A percentile compares a stretch with the other conserved stretches of the same genome.
Conservation (phyloP, 2,329 filamentous ascomycete species). For the Cyphellophora attinorum region DNA sequence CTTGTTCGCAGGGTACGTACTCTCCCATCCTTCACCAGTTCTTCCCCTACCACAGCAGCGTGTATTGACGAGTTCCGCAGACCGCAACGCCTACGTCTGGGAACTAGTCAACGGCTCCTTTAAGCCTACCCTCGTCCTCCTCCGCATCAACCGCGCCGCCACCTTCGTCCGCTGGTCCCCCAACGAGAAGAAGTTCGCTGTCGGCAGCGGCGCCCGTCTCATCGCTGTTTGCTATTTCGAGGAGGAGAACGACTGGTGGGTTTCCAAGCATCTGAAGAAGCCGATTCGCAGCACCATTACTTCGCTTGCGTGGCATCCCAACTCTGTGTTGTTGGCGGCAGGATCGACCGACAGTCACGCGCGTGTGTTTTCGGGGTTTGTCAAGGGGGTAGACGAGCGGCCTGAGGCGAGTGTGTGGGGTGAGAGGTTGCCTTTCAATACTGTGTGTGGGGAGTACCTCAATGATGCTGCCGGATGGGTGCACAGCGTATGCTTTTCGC, state of each 20-base stretch:
- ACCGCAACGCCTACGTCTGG: conserved; percentile 97
- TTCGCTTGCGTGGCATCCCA: conserved; percentile 91
- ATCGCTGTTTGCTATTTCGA: conserved; percentile 99
- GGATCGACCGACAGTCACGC: conserved; percentile 97
- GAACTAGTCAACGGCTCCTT: conserved; percentile 85
- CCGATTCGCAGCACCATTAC: conserved; percentile 96
- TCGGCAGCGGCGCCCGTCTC: conserved; percentile 87
- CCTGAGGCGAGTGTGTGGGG: conserved; percentile 88
- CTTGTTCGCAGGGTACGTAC: conserved; percentile 78
- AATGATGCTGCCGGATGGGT: conserved; percentile 98
- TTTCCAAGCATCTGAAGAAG: conserved; percentile 98
- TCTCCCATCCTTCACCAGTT: conserved; percentile 2
- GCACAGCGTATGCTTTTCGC: conserved; percentile 86
- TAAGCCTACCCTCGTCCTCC: conserved; percentile 92
- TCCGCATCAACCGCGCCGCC: conserved; percentile 92
- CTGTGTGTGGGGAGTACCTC: conserved; percentile 89
- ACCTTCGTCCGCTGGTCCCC: conserved; percentile 97
- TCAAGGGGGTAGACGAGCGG: conserved; percentile 84
- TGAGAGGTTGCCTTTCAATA: conserved; percentile 93
- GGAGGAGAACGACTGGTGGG: conserved; percentile 99
- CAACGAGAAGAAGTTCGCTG: conserved; percentile 93
- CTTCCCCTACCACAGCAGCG: background rate
- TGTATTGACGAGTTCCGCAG: conserved; percentile 40
- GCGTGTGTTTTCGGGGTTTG: conserved; percentile 86
- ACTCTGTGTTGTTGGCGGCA: conserved; percentile 86